Percentiles rank a stretch among this genome's conserved stretches.
phyloP scores from a whole-genome alignment of 208 protist species.

The Wallacemonas rigidus region DNA sequence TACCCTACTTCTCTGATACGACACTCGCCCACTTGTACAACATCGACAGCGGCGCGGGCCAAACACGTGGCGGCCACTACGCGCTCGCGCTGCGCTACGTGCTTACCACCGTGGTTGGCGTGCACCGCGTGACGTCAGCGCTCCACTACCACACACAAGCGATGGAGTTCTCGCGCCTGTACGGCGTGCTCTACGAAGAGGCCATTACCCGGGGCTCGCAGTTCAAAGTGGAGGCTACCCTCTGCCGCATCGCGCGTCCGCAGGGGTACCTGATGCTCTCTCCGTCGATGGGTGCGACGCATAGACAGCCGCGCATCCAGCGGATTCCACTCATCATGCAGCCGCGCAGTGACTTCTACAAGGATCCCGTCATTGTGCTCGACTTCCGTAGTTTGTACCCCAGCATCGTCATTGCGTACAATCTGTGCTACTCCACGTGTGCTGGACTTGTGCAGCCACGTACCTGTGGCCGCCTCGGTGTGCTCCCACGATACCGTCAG shows the following conservation, averaged over 20 bases:
- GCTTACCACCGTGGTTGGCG: constrained; percentile 34
- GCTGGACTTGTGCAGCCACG: constrained; percentile 61
- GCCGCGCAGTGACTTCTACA: constrained; percentile 69
- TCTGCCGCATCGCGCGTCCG: constrained; percentile 72
- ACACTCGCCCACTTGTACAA: constrained; percentile 51
- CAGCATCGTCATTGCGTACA: constrained; percentile 99
- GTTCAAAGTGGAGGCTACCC: constrained; percentile 85
- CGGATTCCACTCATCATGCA: constrained; percentile 84
- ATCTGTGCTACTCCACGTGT: constrained; percentile 98
- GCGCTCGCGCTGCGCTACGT: constrained; percentile 59
- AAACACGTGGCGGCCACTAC: constrained; percentile 15
- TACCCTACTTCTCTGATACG: constrained; percentile 73
- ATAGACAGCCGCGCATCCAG: constrained; percentile 69
- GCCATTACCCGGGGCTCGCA: constrained; percentile 82
- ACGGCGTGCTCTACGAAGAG: constrained; percentile 77
- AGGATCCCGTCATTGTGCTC: constrained; percentile 97
- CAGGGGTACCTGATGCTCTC: constrained; percentile 74
- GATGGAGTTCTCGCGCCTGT: constrained; percentile 75
- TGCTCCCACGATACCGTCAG: constrained; percentile 54
- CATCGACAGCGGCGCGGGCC: neutral
- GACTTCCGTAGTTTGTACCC: constrained; percentile 99
- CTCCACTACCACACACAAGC: constrained; percentile 65
- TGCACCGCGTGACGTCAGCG: constrained; percentile 57
- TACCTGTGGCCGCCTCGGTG: constrained; percentile 57
- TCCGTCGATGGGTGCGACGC: constrained; percentile 54